Conservation (phyloP, 441 rosid species). For the Bocquillonia castaneifolia region DNA sequence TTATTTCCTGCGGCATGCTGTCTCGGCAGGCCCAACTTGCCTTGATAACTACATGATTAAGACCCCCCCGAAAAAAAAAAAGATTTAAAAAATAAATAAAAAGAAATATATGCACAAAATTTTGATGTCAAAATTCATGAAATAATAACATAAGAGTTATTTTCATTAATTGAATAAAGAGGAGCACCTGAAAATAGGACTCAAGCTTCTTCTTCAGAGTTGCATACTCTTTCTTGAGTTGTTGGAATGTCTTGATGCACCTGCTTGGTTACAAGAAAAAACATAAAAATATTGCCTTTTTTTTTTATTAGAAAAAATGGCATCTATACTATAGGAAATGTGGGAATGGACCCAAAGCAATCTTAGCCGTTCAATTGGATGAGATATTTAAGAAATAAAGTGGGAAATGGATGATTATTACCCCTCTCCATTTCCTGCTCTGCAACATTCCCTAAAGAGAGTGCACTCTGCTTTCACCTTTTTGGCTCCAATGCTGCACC, state of each 20-base stretch:
- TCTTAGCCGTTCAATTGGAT: not conserved
- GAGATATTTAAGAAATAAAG: constrained; percentile 5
- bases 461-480: constrained; percentile 91
- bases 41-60: constrained; percentile 52
- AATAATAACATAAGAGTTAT: not conserved
- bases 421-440: constrained; percentile 82
- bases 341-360: constrained; percentile 3
- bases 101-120: not conserved
- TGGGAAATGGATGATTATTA: constrained; percentile 27
- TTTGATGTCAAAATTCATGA: not conserved
- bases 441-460: constrained; percentile 74
- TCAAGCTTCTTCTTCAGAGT: constrained; percentile 75
- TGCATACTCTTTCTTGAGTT: constrained; percentile 77
- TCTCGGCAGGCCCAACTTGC: constrained; percentile 67
- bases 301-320: too few species aligned
- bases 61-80: not conserved
- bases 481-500: constrained; percentile 86
- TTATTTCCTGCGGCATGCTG: constrained; percentile 56
- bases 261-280: constrained; percentile 34
- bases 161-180: not conserved
- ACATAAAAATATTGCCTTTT: not conserved
- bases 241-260: constrained; percentile 74
- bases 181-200: constrained; percentile 72
- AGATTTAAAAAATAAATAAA: not conserved
- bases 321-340: not conserved